These are phyloP conservation scores for Aspergillus chevalieri DNA, from an alignment of 2,329 filamentous ascomycete species.

Conservation along the genomic window DNA sequence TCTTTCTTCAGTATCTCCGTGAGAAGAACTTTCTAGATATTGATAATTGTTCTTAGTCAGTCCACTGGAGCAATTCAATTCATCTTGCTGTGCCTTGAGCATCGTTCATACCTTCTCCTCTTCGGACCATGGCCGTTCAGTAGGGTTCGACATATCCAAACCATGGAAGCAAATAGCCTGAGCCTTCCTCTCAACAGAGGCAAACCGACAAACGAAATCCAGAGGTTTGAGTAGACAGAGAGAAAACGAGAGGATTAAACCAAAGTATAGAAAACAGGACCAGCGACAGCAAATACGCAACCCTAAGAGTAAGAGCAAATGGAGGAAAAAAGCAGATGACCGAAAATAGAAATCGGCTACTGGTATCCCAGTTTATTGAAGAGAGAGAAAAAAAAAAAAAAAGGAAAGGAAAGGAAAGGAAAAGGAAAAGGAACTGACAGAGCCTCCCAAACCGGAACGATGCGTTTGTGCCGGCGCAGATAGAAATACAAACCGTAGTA, in stretches of 20 bases:
- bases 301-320: conserved; percentile 5
- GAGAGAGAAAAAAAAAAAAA: conserved; percentile 1
- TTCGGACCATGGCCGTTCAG: conserved; percentile 39
- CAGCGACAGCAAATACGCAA: background rate
- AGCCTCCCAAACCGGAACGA: conserved; percentile 27
- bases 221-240: conserved; percentile 3
- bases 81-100: background rate
- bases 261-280: conserved; percentile 4
- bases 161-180: conserved; percentile 26
- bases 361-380: no score
- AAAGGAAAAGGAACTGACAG: conserved; percentile 16
- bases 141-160: conserved; percentile 40
- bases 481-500: conserved; percentile 17
- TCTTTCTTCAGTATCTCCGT: conserved; percentile 39
- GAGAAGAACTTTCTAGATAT: conserved; percentile 33
- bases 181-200: conserved; percentile 6
- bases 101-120: conserved; percentile 38
- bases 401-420: conserved; percentile 7
- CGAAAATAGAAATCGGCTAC: conserved; percentile 2
- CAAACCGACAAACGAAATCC: conserved; percentile 3
- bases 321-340: conserved; percentile 11
- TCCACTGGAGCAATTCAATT: background rate
- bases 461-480: conserved; percentile 19
- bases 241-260: conserved; percentile 4
- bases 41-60: conserved; percentile 3